Evolutionary conservation across 306 rosid species (phyloP), one percentile per base, ranked within the genome.

Genomic region (Prunus dulcis): DNA sequence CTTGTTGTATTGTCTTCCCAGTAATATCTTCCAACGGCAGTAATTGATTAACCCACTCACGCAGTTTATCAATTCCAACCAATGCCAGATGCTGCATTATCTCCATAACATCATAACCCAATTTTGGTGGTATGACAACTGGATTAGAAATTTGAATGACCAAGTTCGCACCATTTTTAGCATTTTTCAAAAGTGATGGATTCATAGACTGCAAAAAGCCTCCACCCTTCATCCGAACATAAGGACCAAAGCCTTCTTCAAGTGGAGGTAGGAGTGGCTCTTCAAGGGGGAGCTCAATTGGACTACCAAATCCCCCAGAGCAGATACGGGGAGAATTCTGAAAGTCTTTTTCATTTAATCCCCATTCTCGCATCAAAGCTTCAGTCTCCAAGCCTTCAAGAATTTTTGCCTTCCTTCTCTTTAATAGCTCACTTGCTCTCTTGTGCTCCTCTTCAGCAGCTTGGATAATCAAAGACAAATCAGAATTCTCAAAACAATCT

Each of bases 231-330:
- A 80, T 82, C 81, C 64, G 78, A 83, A 85, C 83, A 83, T 72
- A 83, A 20, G 94, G 85, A 83, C 90, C 96, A 64, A 87, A 87
- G 41, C 88, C 97, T 76, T 80, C 84, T 61, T 84, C 94, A 62
- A 93, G 84, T 27, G 93, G 85, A 84, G 94, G 89, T 69, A 88
- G 64, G 50, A 77, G 64, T 52, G 86, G 73, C 68, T 88, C 92
- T 78, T 87, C 81, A 15, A 74, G 80, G 51, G 83, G 80, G 43
- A 90, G 82, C 85, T 93, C 91, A 73, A 93, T 87, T 66, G 97
- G 97, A 79, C 97, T 93, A 56, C 97, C 97, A 73, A 93, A 93
- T 43, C 97, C 97, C 77, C 93, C 90, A 30, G 91, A 83, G 63
- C 57, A 74, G 50, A 73, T 80, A 72, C 20, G 22, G 1, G 84